Evolutionary conservation across 2,329 filamentous ascomycete species (phyloP), one percentile per base, ranked within the genome.

Genomic region (Nectriaceae sp.): DNA sequence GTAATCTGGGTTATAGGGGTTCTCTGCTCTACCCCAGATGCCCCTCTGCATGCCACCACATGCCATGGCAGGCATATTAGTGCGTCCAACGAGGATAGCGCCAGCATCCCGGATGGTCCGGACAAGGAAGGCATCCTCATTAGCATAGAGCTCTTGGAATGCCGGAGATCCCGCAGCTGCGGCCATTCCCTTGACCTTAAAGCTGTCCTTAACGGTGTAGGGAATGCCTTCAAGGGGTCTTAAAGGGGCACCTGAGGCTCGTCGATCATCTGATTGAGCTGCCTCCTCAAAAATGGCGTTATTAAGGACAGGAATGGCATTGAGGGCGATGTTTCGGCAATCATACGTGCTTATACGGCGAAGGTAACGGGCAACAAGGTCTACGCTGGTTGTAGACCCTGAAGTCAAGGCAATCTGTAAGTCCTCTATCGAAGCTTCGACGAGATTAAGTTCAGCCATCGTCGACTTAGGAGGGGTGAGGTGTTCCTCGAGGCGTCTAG

Each of bases 41-140:
- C 80, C 80, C n/a, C 80, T 67, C 52, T 82, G 78, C 77, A 82
- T 82, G 1, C 79, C 80, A 2, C 78, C 79, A 33, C 74, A 74
- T 20, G 79, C 80, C 74, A 82, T 80, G 0, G 80, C 74, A 3
- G 66, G 80, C 74, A 83, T 83, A 13, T 66, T 84, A 1, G 80
- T 82, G 22, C 74, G 71, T 0, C 80, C 81, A 6, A 66, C 46
- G 10, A 65, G 40, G 15, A 66, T 51, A 3, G 49, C 62, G 2
- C 63, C 63, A 2, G 53, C 65, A 11, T 72, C 65, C 11, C 72
- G 67, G 11, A 84, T 64, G 11, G 65, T 63, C 6, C 68, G 55
- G 0, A 79, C 77, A 6, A 75, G 72, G 11, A 75, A 75, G 5
- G 79, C 76, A 59, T 84, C 79, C 33, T 78, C 71, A 10, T 69